Base-by-base conservation (phyloP, 148 eudicot genomes). In the Silene conica region DNA sequence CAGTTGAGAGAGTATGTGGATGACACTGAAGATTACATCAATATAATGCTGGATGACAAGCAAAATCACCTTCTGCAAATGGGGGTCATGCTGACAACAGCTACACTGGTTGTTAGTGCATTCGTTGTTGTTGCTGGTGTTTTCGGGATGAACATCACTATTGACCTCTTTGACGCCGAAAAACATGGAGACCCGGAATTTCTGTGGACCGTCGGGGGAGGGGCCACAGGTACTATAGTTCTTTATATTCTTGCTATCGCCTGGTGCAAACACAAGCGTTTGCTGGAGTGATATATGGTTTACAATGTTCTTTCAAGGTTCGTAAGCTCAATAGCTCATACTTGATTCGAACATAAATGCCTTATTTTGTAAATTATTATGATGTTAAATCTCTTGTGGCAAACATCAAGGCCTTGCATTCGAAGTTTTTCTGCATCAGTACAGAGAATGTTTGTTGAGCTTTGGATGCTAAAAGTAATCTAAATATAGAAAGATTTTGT, bases 21-120 rank as follows among this genome's bases (percentile, higher is more conserved):
- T 62, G 99, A 95, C 87, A 95, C 99, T 0, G 99, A 95, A 81
- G 99, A 95, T 77, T 95, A 92, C 86, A 95, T 95, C 80, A 95
- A 95, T 79, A 95, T 95, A 6, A 95, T 95, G 97, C 77, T 95
- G 79, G 99, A 95, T 72, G 97, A 95, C 94, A 95, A 95, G 69
- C 99, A 95, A 73, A 95, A 95, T 50, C 93, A 95, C 75, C 97
- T 95, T n/a, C 81, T 95, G 78, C 97, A 92, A 76, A 95, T 95
- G 99, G 97, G 99, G 23, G 96, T 95, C 16, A 95, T 95, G 97
- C 82, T 95, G 45, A 87, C 94, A 13, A 92, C 97, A 6, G 97
- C 99, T 63, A 92, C 97, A 22, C 79, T 95, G 20, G 87, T 95
- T 74, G 87, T 90, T 63, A 95, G 93, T 74, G 97, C 94, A 15